Conservation (phyloP, 2,329 filamentous ascomycete species). For the Aureobasidium sp. region DNA sequence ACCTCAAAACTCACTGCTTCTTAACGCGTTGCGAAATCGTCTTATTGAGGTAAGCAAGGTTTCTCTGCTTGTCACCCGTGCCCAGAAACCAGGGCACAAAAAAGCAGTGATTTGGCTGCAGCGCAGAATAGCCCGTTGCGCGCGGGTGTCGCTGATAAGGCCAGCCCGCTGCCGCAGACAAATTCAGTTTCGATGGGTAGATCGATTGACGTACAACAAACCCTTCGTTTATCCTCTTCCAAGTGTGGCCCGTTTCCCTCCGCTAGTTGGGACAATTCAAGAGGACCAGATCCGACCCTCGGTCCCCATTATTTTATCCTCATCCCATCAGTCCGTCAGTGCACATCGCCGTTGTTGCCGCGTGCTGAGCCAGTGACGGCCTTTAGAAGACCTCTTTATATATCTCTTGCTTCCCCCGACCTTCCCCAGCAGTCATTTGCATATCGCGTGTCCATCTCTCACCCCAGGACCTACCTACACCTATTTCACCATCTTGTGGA, state of each 20-base stretch:
- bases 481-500: neutral
- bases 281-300: conserved; percentile 12
- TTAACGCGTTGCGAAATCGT: neutral
- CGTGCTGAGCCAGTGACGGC: conserved; percentile 15
- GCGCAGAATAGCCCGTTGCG: neutral
- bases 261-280: conserved; percentile 15
- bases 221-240: neutral
- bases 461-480: neutral
- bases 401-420: conserved; percentile 12
- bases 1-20: neutral
- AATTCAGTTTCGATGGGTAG: conserved; percentile 17
- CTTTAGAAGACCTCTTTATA: conserved; percentile 14
- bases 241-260: conserved; percentile 17
- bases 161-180: neutral
- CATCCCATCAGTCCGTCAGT: conserved; percentile 15
- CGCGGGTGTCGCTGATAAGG: conserved; percentile 14
- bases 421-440: conserved; percentile 8
- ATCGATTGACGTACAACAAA: conserved; percentile 20
- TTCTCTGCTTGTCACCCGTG: neutral
- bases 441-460: conserved; percentile 8
- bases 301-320: conserved; percentile 10
- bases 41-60: neutral
- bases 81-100: neutral
- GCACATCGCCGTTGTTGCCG: conserved; percentile 14
- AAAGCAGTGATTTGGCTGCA: conserved; percentile 8